These are phyloP conservation scores for Boletus nobilissimus DNA, from an alignment of 1,284 basidiomycete species.

Conservation along the genomic window DNA sequence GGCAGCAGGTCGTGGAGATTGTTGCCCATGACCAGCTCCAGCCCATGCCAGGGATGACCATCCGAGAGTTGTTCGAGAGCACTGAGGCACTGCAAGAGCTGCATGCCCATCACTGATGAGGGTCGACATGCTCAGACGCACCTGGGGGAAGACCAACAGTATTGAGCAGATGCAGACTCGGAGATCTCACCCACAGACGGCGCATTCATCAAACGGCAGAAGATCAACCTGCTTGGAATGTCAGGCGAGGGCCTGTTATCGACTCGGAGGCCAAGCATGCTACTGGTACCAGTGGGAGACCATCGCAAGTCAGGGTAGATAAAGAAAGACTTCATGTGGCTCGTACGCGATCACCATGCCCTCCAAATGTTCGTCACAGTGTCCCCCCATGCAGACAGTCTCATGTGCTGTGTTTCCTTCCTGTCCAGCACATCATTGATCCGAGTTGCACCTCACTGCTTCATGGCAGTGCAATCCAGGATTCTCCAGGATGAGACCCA, in stretches of 20 bases:
- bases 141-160: constrained; percentile 98
- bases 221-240: constrained; percentile 88
- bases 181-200: constrained; percentile 98
- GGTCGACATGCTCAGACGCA: constrained; percentile 96
- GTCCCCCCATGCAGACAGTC: too few relatives aligned
- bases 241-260: constrained; percentile 82
- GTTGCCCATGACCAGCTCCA: constrained; percentile 88
- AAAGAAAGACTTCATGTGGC: too few relatives aligned
- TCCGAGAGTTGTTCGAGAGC: constrained; percentile 98
- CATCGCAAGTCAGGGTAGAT: too few relatives aligned
- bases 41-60: constrained; percentile 96
- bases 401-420: too few relatives aligned
- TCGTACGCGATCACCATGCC: too few relatives aligned
- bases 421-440: too few relatives aligned
- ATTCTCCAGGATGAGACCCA: too few relatives aligned
- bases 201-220: constrained; percentile 96
- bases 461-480: too few relatives aligned
- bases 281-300: too few relatives aligned
- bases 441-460: too few relatives aligned
- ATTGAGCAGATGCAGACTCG: constrained; percentile 99
- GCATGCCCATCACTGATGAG: constrained; percentile 92
- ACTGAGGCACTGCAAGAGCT: constrained; percentile 91
- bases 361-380: too few relatives aligned
- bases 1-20: constrained; percentile 76
- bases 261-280: too few relatives aligned